These are phyloP conservation scores for Neofusicoccum umdonicola DNA, from an alignment of 2,329 filamentous ascomycete genomes.

Conservation along the genomic window DNA sequence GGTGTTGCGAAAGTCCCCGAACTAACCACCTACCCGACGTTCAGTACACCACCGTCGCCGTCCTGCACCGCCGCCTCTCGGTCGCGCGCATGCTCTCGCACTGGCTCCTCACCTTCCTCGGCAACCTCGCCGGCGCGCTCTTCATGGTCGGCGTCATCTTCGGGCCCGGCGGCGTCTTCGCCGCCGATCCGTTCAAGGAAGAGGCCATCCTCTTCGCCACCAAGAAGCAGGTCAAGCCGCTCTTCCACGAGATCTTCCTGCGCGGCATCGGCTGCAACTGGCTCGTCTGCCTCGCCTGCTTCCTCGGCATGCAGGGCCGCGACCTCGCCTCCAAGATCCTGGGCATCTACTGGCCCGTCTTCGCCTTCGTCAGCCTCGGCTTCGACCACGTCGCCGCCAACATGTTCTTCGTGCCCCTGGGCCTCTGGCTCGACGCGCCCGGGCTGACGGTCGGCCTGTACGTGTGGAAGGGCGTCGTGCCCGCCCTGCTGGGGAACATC, in stretches of 20 bases:
- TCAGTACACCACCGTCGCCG: slow-evolving; percentile 21
- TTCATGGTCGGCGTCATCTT: slow-evolving; percentile 50
- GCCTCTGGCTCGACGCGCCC: slow-evolving; percentile 25
- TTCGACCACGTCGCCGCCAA: slow-evolving; percentile 31
- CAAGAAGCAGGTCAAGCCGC: slow-evolving; percentile 23
- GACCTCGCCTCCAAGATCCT: slow-evolving; percentile 25
- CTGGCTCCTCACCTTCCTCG: slow-evolving; percentile 50
- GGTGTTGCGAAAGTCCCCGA: background rate
- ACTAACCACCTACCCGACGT: background rate
- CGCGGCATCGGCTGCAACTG: slow-evolving; percentile 26
- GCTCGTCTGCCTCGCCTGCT: slow-evolving; percentile 27
- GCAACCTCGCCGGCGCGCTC: slow-evolving; percentile 49
- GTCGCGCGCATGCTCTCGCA: slow-evolving; percentile 37
- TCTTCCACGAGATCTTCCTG: slow-evolving; percentile 24
- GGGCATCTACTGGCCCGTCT: slow-evolving; percentile 30
- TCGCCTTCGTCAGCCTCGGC: slow-evolving; percentile 26
- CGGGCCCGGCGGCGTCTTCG: slow-evolving; percentile 51
- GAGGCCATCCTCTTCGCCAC: slow-evolving; percentile 23
- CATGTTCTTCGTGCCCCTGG: slow-evolving; percentile 30
- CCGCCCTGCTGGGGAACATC: slow-evolving; percentile 26
- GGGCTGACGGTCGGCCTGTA: slow-evolving; percentile 25
- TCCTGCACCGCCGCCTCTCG: slow-evolving; percentile 28
- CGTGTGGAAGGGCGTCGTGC: slow-evolving; percentile 30
- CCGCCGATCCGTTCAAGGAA: slow-evolving; percentile 21
- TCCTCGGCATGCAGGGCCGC: slow-evolving; percentile 24